Conservation (phyloP, 176 grass and related monocot genomes). For the Zea luxurians region DNA sequence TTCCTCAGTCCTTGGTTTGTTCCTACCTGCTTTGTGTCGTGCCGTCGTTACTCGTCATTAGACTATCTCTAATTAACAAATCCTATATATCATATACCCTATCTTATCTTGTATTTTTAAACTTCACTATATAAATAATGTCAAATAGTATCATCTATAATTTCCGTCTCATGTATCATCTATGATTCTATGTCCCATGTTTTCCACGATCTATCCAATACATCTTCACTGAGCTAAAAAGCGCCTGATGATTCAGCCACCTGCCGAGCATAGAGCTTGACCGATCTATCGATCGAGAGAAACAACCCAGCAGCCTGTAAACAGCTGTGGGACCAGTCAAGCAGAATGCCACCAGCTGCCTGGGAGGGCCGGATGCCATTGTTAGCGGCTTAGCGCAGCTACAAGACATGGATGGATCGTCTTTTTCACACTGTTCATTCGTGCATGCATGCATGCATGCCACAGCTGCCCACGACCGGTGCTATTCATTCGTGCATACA, state of each 20-base stretch:
- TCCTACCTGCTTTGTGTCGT: not conserved
- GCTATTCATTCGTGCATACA: not conserved
- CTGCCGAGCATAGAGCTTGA: not conserved
- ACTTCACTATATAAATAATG: no score
- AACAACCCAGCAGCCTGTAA: not conserved
- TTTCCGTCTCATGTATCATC: no score
- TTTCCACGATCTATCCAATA: no score
- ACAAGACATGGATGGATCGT: not conserved
- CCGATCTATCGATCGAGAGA: not conserved
- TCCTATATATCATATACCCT: no score
- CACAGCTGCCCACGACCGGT: no score
- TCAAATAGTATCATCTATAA: no score
- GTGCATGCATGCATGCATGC: not conserved
- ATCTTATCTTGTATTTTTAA: no score
- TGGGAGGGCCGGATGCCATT: conserved; percentile 2
- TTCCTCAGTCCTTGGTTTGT: no score
- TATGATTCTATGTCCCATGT: no score
- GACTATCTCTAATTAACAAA: no score
- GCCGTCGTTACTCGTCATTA: no score
- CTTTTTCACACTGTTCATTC: not conserved
- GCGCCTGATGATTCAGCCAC: not conserved
- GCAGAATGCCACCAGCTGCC: not conserved
- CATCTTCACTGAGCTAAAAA: not conserved
- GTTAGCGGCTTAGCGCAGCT: not conserved
- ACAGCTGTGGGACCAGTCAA: not conserved